phyloP scores from a whole-genome alignment of 305 asterid genomes.

The Withania somnifera region DNA sequence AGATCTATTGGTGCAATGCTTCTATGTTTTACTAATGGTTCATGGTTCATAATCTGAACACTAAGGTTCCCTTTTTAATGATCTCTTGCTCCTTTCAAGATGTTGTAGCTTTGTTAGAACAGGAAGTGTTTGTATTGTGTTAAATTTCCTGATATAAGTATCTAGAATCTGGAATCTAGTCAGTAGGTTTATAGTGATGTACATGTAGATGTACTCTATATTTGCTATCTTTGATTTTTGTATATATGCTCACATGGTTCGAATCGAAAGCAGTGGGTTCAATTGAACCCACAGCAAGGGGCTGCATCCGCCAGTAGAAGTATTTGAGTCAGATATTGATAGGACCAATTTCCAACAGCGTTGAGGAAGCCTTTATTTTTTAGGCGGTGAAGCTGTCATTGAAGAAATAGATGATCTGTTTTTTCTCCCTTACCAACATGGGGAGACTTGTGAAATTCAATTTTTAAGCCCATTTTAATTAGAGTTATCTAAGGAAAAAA shows the following conservation, averaged over 20 bases:
- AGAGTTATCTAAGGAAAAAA: neutral
- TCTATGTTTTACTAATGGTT: neutral
- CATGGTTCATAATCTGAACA: neutral
- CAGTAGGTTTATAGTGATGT: neutral
- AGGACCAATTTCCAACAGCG: neutral
- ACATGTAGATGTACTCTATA: neutral
- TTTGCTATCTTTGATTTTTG: neutral
- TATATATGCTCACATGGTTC: neutral
- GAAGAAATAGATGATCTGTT: neutral
- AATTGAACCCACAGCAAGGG: no score
- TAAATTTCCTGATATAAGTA: neutral
- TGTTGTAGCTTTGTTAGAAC: neutral
- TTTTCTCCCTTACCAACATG: neutral
- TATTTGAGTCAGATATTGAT: neutral
- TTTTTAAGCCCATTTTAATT: neutral
- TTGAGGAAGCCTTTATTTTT: neutral
- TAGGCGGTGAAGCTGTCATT: neutral
- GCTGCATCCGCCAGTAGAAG: neutral
- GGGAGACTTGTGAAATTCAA: neutral
- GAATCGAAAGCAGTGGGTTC: neutral
- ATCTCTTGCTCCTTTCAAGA: neutral
- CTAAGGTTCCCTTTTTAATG: neutral
- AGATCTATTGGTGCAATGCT: neutral
- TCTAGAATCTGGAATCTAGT: neutral
- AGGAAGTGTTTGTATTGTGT: neutral